These are phyloP conservation scores for Alternaria consortialis DNA, from an alignment of 2,329 filamentous ascomycete genomes.

Conservation along the genomic window DNA sequence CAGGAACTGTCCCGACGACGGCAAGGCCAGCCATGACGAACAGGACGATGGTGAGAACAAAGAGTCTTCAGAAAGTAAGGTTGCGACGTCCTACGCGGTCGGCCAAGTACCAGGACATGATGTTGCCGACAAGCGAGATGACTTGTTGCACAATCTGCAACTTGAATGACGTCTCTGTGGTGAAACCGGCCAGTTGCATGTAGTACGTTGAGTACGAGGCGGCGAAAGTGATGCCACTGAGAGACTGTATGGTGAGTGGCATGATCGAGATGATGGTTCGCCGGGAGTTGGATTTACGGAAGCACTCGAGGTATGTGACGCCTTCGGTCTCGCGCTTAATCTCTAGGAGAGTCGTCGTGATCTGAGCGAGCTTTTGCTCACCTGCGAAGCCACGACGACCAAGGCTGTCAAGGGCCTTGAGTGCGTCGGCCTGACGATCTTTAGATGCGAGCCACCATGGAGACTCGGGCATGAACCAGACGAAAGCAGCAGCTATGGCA, in stretches of 20 bases:
- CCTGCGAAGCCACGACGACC: constrained; percentile 27
- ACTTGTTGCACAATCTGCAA: constrained; percentile 62
- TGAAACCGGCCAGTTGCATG: constrained; percentile 54
- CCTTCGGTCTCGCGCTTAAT: constrained; percentile 59
- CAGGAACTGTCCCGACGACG: constrained; percentile 56
- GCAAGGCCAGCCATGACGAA: constrained; percentile 61
- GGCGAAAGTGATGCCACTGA: constrained; percentile 33
- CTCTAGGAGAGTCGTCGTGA: constrained; percentile 47
- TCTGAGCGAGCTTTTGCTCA: constrained; percentile 30
- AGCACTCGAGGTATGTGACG: constrained; percentile 80
- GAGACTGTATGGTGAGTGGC: constrained; percentile 54
- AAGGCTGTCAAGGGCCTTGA: constrained; percentile 30
- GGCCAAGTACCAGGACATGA: constrained; percentile 81
- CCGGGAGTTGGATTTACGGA: constrained; percentile 76
- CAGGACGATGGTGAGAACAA: constrained; percentile 69
- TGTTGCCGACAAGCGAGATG: constrained; percentile 67
- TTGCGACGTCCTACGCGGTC: constrained; percentile 76
- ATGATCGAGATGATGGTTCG: constrained; percentile 73
- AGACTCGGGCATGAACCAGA: constrained; percentile 47
- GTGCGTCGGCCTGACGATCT: constrained; percentile 67
- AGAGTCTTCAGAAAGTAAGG: constrained; percentile 76
- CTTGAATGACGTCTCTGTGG: constrained; percentile 47
- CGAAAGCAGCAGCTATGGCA: constrained; percentile 36
- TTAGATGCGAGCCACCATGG: constrained; percentile 76
- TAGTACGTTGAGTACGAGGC: constrained; percentile 54